Percentiles rank a stretch among this genome's conserved stretches.
phyloP scores from a whole-genome alignment of 495 filamentous ascomycete species.

The Podospora comata region DNA sequence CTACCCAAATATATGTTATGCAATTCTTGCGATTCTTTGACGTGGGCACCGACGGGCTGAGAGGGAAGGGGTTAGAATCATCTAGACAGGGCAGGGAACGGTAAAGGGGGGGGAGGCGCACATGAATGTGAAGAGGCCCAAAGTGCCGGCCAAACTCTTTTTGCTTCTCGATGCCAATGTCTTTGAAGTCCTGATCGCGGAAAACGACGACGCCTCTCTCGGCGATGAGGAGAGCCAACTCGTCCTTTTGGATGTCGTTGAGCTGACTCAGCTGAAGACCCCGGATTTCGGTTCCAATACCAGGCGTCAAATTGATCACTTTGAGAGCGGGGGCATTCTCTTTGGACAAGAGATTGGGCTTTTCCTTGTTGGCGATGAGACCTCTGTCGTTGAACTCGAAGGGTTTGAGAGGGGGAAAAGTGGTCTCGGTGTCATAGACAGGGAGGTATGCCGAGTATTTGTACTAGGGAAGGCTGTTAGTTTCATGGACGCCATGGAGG shows the following conservation, averaged over 20 bases:
- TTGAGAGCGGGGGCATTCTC: constrained; percentile 31
- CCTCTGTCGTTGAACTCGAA: constrained; percentile 61
- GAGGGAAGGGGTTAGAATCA: not conserved
- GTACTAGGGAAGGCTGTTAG: constrained; percentile 30
- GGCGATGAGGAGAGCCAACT: constrained; percentile 68
- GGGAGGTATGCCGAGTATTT: constrained; percentile 62
- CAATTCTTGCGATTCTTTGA: constrained; percentile 40
- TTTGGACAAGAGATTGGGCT: constrained; percentile 53
- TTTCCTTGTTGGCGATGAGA: constrained; percentile 54
- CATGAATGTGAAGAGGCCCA: constrained; percentile 63
- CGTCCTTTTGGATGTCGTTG: constrained; percentile 67
- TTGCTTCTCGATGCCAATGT: constrained; percentile 59
- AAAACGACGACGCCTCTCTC: constrained; percentile 73
- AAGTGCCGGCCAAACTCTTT: constrained; percentile 64
- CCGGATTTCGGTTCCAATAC: constrained; percentile 69
- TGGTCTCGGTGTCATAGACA: constrained; percentile 59
- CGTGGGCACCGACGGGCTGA: constrained; percentile 45
- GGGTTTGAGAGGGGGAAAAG: constrained; percentile 55
- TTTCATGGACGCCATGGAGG: not conserved
- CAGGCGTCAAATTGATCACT: constrained; percentile 61
- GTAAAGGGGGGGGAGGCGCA: constrained; percentile 19
- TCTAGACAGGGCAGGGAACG: not conserved
- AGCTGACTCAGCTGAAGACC: constrained; percentile 67
- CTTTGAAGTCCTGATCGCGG: constrained; percentile 62
- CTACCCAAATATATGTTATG: constrained; percentile 51